Evolutionary conservation across 139 green algal species (phyloP).

Genomic region (Chlamydomonas sp.): DNA sequence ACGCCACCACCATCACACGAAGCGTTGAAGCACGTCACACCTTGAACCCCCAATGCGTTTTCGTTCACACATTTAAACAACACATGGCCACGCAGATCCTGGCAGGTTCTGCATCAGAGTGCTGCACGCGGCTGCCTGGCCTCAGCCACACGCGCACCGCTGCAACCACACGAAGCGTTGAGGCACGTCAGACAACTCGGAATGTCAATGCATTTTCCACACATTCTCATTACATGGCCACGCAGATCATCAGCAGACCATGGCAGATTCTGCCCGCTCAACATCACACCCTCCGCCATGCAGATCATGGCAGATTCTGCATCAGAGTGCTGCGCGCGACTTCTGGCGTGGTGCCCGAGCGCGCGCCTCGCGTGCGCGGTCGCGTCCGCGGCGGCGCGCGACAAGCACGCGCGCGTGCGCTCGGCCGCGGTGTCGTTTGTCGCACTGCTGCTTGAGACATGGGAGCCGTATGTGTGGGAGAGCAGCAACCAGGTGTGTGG

Average conservation of each 20-base stretch:
- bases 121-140: too few relatives aligned
- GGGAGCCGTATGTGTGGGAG: too few relatives aligned
- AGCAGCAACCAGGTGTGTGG: too few relatives aligned
- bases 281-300: background rate
- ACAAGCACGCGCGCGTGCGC: too few relatives aligned
- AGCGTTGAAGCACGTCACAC: background rate
- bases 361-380: too few relatives aligned
- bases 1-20: background rate
- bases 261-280: background rate
- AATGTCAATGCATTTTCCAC: background rate
- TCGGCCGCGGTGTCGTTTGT: too few relatives aligned
- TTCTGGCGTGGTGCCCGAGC: too few relatives aligned
- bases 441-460: too few relatives aligned
- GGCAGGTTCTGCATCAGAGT: slow-evolving; percentile 54
- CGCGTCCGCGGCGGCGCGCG: too few relatives aligned
- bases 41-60: background rate
- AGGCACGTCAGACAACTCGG: background rate
- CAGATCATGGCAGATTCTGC: slow-evolving; percentile 65
- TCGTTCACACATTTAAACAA: background rate
- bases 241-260: slow-evolving; percentile 12
- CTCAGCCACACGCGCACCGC: background rate
- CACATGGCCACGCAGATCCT: slow-evolving; percentile 41
- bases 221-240: background rate
- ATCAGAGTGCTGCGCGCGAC: too few relatives aligned
- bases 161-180: background rate